These are phyloP conservation scores for Cordyceps cicadae DNA, from an alignment of 2,329 filamentous ascomycete species.

Conservation along the genomic window DNA sequence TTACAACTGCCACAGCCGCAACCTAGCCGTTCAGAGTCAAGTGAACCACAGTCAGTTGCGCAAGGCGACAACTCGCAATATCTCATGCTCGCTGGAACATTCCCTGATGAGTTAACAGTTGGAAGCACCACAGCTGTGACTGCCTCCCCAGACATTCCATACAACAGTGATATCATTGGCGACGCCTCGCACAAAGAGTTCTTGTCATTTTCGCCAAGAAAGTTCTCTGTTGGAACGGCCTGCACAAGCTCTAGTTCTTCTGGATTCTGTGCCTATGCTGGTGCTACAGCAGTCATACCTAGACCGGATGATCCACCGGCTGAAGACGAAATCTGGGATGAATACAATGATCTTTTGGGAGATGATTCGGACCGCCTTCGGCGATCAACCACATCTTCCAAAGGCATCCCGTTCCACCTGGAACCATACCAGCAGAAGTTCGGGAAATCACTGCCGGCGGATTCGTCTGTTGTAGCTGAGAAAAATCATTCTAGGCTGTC, in stretches of 20 bases:
- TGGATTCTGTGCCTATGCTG: slow-evolving; percentile 45
- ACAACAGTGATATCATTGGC: background rate
- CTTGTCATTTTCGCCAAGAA: slow-evolving; percentile 62
- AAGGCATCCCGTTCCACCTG: slow-evolving; percentile 47
- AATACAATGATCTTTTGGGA: slow-evolving; percentile 83
- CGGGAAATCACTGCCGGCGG: slow-evolving; percentile 29
- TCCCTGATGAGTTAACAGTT: slow-evolving; percentile 27
- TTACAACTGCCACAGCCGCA: slow-evolving; percentile 32
- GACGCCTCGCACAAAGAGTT: slow-evolving; percentile 46
- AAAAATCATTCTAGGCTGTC: slow-evolving; percentile 26
- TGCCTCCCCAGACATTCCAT: slow-evolving; percentile 9
- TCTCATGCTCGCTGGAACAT: slow-evolving; percentile 31
- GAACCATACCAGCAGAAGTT: slow-evolving; percentile 38
- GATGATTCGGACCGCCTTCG: slow-evolving; percentile 42
- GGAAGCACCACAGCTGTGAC: slow-evolving; percentile 25
- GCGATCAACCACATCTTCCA: slow-evolving; percentile 47
- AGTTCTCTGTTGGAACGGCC: slow-evolving; percentile 56
- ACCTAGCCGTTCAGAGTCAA: slow-evolving; percentile 22
- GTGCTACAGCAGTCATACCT: slow-evolving; percentile 57
- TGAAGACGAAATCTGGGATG: slow-evolving; percentile 89
- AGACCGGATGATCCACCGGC: slow-evolving; percentile 51
- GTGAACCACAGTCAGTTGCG: slow-evolving; percentile 33
- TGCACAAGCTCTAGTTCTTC: slow-evolving; percentile 56
- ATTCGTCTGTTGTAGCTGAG: slow-evolving; percentile 37
- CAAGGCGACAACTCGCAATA: slow-evolving; percentile 39